A percentile compares a stretch with the other conserved stretches of the same genome.
phyloP scores from a whole-genome alignment of 2,329 filamentous ascomycete genomes.

The Stachybotrys echinatus region DNA sequence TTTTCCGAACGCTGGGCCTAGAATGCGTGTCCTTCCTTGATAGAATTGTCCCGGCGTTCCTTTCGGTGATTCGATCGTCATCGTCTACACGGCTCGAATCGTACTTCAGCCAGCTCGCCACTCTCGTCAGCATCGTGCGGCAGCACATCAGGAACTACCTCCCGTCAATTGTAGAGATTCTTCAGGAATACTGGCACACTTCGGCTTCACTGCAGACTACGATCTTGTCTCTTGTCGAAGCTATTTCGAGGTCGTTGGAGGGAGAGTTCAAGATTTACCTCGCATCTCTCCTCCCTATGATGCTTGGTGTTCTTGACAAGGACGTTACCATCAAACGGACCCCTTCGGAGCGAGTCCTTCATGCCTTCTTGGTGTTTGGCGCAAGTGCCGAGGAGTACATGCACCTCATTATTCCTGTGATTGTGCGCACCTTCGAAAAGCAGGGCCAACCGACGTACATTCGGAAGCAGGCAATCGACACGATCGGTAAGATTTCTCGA shows the following conservation, averaged over 20 bases:
- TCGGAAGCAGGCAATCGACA: slow-evolving; percentile 87
- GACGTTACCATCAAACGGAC: slow-evolving; percentile 71
- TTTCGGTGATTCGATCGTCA: slow-evolving; percentile 81
- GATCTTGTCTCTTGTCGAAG: slow-evolving; percentile 86
- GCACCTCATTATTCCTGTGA: slow-evolving; percentile 95
- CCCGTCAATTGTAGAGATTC: slow-evolving; percentile 76
- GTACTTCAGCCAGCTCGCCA: slow-evolving; percentile 95
- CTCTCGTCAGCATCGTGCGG: slow-evolving; percentile 88
- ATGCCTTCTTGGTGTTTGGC: slow-evolving; percentile 93
- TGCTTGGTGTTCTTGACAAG: slow-evolving; percentile 90
- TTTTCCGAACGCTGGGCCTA: slow-evolving; percentile 91
- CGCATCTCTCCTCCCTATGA: slow-evolving; percentile 80
- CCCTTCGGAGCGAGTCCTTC: slow-evolving; percentile 84
- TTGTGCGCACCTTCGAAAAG: slow-evolving; percentile 92
- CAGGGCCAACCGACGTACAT: slow-evolving; percentile 73
- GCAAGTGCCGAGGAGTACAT: slow-evolving; percentile 97
- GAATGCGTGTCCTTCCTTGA: slow-evolving; percentile 95
- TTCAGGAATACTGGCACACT: slow-evolving; percentile 86
- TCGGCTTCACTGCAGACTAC: slow-evolving; percentile 80
- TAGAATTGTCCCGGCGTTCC: slow-evolving; percentile 90
- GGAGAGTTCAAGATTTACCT: slow-evolving; percentile 98
- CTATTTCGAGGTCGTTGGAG: slow-evolving; percentile 87
- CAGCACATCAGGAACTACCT: slow-evolving; percentile 94
- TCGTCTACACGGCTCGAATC: slow-evolving; percentile 76
- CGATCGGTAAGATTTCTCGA: slow-evolving; percentile 85